Conservation (phyloP, 2,329 filamentous ascomycete genomes). For the Aspergillus fumigatus region DNA sequence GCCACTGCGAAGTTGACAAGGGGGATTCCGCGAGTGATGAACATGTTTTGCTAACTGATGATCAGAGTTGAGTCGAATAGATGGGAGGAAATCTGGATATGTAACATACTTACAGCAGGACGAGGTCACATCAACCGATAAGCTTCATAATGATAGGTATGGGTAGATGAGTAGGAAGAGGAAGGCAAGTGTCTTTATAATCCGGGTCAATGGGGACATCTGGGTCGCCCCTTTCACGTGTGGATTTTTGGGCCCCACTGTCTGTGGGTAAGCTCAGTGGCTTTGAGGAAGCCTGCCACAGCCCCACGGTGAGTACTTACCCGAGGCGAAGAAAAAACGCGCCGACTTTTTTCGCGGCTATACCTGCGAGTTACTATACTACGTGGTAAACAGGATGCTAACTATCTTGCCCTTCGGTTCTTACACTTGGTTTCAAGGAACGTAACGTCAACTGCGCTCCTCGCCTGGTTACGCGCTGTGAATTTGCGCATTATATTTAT, state of each 20-base stretch:
- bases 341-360: not conserved
- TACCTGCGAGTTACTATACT: not conserved
- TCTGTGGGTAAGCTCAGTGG: not conserved
- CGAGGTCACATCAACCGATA: not conserved
- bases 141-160: not conserved
- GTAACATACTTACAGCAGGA: not conserved
- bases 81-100: not conserved
- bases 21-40: slow-evolving; percentile 51
- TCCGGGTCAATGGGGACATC: not conserved
- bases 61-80: not conserved
- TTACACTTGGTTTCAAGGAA: no score
- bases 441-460: no score
- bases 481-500: not conserved
- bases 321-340: not conserved
- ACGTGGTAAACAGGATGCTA: not conserved
- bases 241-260: not conserved
- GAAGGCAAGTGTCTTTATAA: not conserved
- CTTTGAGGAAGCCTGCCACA: not conserved
- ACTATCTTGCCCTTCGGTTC: not conserved
- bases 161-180: not conserved
- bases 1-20: slow-evolving; percentile 64
- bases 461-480: no score
- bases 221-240: not conserved
- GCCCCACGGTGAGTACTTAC: not conserved
- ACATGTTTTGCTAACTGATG: slow-evolving; percentile 25